Evolutionary conservation across 495 filamentous ascomycete genomes (phyloP).

Genomic region (Xylaria flabelliformis): DNA sequence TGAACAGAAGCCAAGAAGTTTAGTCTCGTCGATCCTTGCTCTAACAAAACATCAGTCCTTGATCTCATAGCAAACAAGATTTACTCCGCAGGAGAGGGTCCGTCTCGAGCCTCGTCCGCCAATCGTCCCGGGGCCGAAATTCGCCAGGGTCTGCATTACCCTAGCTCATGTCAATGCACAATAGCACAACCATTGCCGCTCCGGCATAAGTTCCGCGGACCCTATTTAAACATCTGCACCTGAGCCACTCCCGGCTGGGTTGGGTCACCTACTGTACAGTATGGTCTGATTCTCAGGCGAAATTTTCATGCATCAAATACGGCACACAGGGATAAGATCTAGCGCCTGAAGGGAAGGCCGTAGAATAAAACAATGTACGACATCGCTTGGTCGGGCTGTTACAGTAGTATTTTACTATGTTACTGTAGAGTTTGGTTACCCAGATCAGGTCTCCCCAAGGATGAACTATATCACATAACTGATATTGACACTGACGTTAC

Average conservation of each 20-base stretch:
- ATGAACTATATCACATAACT: slow-evolving; percentile 10
- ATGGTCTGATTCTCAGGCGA: slow-evolving; percentile 9
- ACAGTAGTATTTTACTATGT: not conserved
- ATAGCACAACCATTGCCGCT: slow-evolving; percentile 8
- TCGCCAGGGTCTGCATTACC: not conserved
- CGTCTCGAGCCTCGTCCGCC: not conserved
- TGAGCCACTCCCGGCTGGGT: not conserved
- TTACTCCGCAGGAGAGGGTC: not conserved
- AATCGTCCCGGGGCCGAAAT: slow-evolving; percentile 2
- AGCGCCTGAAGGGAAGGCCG: slow-evolving; percentile 1
- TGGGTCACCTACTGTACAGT: not conserved
- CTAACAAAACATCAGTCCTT: not conserved
- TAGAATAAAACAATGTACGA: not conserved
- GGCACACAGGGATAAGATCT: not conserved
- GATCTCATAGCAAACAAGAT: not conserved
- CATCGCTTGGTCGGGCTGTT: not conserved
- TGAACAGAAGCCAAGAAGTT: not conserved
- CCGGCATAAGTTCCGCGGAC: slow-evolving; percentile 13
- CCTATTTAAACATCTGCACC: not conserved
- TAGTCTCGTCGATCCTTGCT: slow-evolving; percentile 1
- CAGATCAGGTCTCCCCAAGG: not conserved
- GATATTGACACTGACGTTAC: not conserved
- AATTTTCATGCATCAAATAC: slow-evolving; percentile 5
- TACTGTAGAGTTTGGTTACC: not conserved
- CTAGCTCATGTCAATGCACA: slow-evolving; percentile 18